Conservation (phyloP, 371 early-diverging fungal species). For the Haplosporangium sp. region DNA sequence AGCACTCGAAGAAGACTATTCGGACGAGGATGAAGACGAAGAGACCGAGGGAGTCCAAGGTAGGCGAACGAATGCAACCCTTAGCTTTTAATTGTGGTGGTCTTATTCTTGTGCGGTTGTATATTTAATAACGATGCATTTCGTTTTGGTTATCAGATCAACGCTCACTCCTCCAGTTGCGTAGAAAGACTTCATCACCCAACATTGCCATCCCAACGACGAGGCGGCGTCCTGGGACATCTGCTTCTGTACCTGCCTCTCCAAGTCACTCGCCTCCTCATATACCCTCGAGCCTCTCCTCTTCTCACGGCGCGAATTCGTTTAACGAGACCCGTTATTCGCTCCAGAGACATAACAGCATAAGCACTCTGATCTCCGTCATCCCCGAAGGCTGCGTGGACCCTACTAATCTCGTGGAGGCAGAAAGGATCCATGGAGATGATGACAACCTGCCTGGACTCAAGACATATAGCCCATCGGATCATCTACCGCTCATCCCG, state of each 20-base stretch:
- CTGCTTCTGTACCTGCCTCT: conserved; percentile 44
- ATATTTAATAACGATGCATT: conserved; percentile 47
- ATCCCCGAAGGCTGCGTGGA: conserved; percentile 48
- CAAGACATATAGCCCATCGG: conserved; percentile 44
- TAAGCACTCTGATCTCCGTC: conserved; percentile 28
- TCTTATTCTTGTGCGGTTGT: neutral
- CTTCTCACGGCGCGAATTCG: conserved; percentile 25
- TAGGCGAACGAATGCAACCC: conserved; percentile 17
- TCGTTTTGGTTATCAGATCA: neutral
- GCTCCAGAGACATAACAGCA: conserved; percentile 14
- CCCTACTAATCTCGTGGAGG: conserved; percentile 43
- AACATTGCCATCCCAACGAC: conserved; percentile 47
- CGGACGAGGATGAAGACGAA: conserved; percentile 31
- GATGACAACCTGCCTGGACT: conserved; percentile 42
- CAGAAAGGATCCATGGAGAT: conserved; percentile 46
- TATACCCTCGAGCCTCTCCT: conserved; percentile 44
- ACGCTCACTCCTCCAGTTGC: conserved; percentile 3
- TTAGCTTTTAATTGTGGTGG: too few relatives aligned
- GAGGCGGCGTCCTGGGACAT: conserved; percentile 30
- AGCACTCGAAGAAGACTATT: conserved; percentile 28
- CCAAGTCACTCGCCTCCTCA: conserved; percentile 44
- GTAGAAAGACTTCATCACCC: conserved; percentile 40
- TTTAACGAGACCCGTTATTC: conserved; percentile 39
- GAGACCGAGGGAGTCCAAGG: conserved; percentile 28
- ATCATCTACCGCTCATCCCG: conserved; percentile 63